Conservation (phyloP, 2,329 filamentous ascomycete genomes). For the Fusarium decemcellulare region DNA sequence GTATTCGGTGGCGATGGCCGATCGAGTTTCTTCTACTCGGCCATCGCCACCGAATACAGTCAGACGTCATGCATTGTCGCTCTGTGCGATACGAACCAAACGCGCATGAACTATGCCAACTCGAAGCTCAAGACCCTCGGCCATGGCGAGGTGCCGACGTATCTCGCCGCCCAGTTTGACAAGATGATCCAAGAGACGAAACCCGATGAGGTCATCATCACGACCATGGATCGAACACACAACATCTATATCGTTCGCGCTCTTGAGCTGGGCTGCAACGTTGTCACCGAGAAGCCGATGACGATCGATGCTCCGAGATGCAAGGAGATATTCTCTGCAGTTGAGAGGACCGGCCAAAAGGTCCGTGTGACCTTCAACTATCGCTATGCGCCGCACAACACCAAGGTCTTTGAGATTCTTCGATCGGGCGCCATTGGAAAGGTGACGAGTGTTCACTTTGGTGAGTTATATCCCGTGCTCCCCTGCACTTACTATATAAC, state of each 20-base stretch:
- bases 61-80: slow-evolving; percentile 66
- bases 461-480: neutral
- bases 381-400: slow-evolving; percentile 76
- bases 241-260: slow-evolving; percentile 72
- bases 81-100: slow-evolving; percentile 73
- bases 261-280: slow-evolving; percentile 71
- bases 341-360: slow-evolving; percentile 53
- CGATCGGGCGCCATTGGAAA: slow-evolving; percentile 68
- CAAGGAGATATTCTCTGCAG: slow-evolving; percentile 59
- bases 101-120: slow-evolving; percentile 71
- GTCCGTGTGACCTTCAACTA: slow-evolving; percentile 76
- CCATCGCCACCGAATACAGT: slow-evolving; percentile 67
- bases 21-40: slow-evolving; percentile 73
- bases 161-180: slow-evolving; percentile 68
- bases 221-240: slow-evolving; percentile 74
- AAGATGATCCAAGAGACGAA: slow-evolving; percentile 69
- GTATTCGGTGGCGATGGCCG: no score
- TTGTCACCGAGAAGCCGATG: slow-evolving; percentile 77
- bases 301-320: slow-evolving; percentile 71
- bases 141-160: slow-evolving; percentile 66
- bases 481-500: fast-evolving
- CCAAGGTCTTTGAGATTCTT: slow-evolving; percentile 69
- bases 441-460: slow-evolving; percentile 71
- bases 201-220: slow-evolving; percentile 74
- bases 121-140: slow-evolving; percentile 61